phyloP scores from a whole-genome alignment of 2,329 filamentous ascomycete genomes.

The Alternaria solani region DNA sequence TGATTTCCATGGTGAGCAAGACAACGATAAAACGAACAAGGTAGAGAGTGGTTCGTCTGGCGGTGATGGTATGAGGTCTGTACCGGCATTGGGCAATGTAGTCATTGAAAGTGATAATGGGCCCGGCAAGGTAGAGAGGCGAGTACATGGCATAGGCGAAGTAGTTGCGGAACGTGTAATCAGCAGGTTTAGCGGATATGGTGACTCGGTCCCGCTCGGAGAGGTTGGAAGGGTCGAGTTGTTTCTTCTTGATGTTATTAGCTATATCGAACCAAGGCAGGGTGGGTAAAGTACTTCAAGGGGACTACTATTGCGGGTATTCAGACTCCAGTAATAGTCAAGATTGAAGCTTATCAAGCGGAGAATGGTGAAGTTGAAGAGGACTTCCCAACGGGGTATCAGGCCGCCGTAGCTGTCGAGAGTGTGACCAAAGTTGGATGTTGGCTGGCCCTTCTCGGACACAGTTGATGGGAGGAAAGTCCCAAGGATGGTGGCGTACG shows the following conservation, averaged over 20 bases:
- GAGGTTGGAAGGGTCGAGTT: constrained; percentile 84
- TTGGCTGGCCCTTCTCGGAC: constrained; percentile 52
- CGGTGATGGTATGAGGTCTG: constrained; percentile 73
- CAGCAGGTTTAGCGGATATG: constrained; percentile 72
- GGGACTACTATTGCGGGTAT: constrained; percentile 67
- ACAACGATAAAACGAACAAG: constrained; percentile 81
- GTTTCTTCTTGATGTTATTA: constrained; percentile 92
- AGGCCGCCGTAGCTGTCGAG: constrained; percentile 83
- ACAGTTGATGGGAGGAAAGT: constrained; percentile 56
- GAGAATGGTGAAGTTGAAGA: constrained; percentile 95
- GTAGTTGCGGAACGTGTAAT: constrained; percentile 87
- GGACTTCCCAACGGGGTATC: constrained; percentile 92
- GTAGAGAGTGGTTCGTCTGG: constrained; percentile 77
- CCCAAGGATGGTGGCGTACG: constrained; percentile 68
- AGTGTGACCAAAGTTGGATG: constrained; percentile 71
- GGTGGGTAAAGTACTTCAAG: constrained; percentile 74
- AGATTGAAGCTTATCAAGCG: constrained; percentile 96
- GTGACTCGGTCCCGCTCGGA: constrained; percentile 88
- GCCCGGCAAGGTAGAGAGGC: constrained; percentile 89
- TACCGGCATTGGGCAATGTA: constrained; percentile 88
- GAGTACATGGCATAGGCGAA: constrained; percentile 90
- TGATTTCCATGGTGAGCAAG: constrained; percentile 82
- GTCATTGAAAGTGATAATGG: constrained; percentile 97
- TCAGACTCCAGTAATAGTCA: constrained; percentile 92
- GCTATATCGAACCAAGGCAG: constrained; percentile 41